Evolutionary conservation across 2,329 filamentous ascomycete species (phyloP).

Genomic region (Sclerotinia subarctica): DNA sequence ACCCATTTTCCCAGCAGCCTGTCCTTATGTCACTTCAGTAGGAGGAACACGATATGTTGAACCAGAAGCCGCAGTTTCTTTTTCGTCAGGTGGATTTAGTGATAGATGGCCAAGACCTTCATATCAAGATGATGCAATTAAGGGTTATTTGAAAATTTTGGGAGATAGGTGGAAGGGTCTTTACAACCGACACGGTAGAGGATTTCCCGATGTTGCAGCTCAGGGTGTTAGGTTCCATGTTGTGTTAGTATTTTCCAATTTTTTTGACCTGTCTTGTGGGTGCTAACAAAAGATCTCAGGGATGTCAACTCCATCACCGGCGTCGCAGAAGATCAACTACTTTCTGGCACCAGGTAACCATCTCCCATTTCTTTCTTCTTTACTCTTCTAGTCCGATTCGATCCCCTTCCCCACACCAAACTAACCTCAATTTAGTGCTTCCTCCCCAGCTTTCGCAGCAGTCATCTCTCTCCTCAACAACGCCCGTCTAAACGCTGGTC

Average conservation of each 20-base stretch:
- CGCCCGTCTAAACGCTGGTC: slow-evolving; percentile 49
- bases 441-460: slow-evolving; percentile 56
- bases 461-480: slow-evolving; percentile 63
- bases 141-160: slow-evolving; percentile 44
- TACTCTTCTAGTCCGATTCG: background rate
- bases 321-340: slow-evolving; percentile 12
- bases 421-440: slow-evolving; percentile 42
- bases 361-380: background rate
- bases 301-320: slow-evolving; percentile 45
- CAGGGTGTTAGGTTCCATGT: slow-evolving; percentile 54
- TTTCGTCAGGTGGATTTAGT: slow-evolving; percentile 50
- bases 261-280: too few relatives aligned
- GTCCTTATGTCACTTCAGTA: slow-evolving; percentile 65
- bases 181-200: slow-evolving; percentile 49
- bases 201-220: slow-evolving; percentile 53
- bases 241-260: slow-evolving; percentile 14
- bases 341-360: slow-evolving; percentile 29
- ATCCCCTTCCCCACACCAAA: background rate
- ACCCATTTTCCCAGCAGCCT: slow-evolving; percentile 62
- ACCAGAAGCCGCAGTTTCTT: slow-evolving; percentile 42
- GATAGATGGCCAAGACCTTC: slow-evolving; percentile 48
- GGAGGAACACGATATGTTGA: slow-evolving; percentile 54
- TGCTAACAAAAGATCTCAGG: background rate
- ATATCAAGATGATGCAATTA: slow-evolving; percentile 48
- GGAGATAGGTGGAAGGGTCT: slow-evolving; percentile 46